Conservation (phyloP, 73 alveolate genomes). For the Paramecium octaurelia region DNA sequence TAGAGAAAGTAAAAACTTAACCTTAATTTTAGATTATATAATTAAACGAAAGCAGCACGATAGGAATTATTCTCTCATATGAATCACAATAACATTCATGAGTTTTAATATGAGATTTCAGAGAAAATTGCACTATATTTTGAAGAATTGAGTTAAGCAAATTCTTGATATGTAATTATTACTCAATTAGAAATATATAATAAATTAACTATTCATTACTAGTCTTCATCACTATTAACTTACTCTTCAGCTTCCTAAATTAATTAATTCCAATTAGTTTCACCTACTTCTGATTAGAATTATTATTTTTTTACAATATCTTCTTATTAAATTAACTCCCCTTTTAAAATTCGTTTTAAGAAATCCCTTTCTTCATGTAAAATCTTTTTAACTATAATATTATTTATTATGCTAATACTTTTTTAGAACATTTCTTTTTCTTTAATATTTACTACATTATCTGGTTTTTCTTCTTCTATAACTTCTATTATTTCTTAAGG, state of each 20-base stretch:
- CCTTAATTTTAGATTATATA: not conserved
- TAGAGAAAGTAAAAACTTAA: not conserved
- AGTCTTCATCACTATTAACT: conserved; percentile 12
- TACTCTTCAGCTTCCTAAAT: conserved; percentile 36
- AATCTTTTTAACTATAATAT: not conserved
- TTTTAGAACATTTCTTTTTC: conserved; percentile 46
- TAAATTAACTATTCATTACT: not conserved
- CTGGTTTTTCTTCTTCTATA: conserved; percentile 51
- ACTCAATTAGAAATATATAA: not conserved
- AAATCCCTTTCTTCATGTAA: conserved; percentile 43
- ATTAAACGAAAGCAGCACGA: not conserved
- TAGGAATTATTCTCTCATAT: not conserved
- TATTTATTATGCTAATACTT: not conserved
- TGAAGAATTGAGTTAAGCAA: not conserved
- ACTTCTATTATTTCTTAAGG: conserved; percentile 3
- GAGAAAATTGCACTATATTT: not conserved
- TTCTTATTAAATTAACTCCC: conserved; percentile 7
- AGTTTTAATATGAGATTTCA: not conserved
- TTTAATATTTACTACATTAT: not conserved
- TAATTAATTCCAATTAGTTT: not conserved
- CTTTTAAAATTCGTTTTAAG: conserved; percentile 16
- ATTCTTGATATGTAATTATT: not conserved
- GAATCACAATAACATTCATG: not conserved
- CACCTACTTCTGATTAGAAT: conserved; percentile 1
- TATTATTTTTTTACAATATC: not conserved